Conservation (phyloP, 2,329 filamentous ascomycete genomes). For the Aspergillus sp. region DNA sequence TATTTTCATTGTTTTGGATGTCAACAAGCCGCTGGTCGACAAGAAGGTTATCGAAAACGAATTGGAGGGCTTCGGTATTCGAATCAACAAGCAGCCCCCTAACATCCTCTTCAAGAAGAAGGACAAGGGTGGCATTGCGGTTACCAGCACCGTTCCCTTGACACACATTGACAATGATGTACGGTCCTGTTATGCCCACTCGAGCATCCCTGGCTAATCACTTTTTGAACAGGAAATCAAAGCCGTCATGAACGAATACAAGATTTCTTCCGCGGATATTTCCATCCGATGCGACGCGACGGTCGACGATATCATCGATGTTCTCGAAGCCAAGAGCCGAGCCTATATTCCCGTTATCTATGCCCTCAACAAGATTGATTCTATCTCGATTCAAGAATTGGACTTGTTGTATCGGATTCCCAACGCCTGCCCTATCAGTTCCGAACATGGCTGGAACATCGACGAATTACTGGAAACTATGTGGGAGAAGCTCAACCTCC, state of each 20-base stretch:
- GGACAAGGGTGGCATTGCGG: conserved; percentile 94
- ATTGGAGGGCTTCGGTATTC: conserved; percentile 94
- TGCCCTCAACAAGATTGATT: conserved; percentile 98
- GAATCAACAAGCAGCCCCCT: conserved; percentile 94
- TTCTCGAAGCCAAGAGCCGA: conserved; percentile 89
- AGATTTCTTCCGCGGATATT: conserved; percentile 94
- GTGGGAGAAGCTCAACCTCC: conserved; percentile 95
- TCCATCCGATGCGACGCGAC: conserved; percentile 97
- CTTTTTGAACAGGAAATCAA: conserved; percentile 71
- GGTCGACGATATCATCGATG: conserved; percentile 92
- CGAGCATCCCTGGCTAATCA: conserved; percentile 13
- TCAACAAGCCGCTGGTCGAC: conserved; percentile 97
- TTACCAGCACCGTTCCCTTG: conserved; percentile 90
- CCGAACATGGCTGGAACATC: conserved; percentile 96
- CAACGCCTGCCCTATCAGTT: conserved; percentile 94
- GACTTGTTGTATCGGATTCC: conserved; percentile 96
- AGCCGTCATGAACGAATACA: conserved; percentile 96
- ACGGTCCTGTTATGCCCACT: conserved; percentile 15
- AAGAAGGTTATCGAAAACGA: conserved; percentile 95
- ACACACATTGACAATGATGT: conserved; percentile 86
- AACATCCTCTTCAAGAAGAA: conserved; percentile 99
- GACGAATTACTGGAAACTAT: conserved; percentile 96
- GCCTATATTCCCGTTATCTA: conserved; percentile 99
- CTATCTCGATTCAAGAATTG: conserved; percentile 95
- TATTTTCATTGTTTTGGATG: conserved; percentile 97